Evolutionary conservation across 1,284 basidiomycete genomes (phyloP).

Genomic region (Boletus calvinii): DNA sequence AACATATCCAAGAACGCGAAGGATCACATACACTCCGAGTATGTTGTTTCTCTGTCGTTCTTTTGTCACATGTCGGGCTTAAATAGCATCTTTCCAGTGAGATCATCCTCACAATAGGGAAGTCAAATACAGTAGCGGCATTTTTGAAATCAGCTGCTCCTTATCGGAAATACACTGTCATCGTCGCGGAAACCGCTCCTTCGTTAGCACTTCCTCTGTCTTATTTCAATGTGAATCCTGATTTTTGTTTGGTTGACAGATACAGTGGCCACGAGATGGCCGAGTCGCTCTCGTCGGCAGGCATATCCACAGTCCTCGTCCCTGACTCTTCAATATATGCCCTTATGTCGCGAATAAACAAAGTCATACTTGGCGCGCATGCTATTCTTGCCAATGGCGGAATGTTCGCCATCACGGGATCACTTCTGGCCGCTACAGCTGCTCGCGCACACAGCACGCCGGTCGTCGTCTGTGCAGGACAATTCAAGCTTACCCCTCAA

Average conservation of each 20-base stretch:
- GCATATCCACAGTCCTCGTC: conserved; percentile 92
- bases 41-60: conserved; percentile 32
- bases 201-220: conserved; percentile 51
- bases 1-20: conserved; percentile 92
- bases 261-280: conserved; percentile 89
- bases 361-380: conserved; percentile 92
- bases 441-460: conserved; percentile 93
- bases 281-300: conserved; percentile 68
- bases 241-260: conserved; percentile 38
- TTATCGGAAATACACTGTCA: conserved; percentile 92
- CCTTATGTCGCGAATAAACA: conserved; percentile 95
- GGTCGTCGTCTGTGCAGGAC: conserved; percentile 91
- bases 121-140: conserved; percentile 90
- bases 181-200: conserved; percentile 93
- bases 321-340: conserved; percentile 95
- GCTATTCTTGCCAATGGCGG: conserved; percentile 95
- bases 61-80: neutral
- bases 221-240: neutral
- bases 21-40: conserved; percentile 98
- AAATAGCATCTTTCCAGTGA: conserved; percentile 56
- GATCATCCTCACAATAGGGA: conserved; percentile 94
- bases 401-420: conserved; percentile 86
- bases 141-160: conserved; percentile 92
- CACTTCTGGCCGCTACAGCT: conserved; percentile 82
- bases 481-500: conserved; percentile 93